Evolutionary conservation across 768 basidiomycete genomes (phyloP).

Genomic region (Russula emetica): DNA sequence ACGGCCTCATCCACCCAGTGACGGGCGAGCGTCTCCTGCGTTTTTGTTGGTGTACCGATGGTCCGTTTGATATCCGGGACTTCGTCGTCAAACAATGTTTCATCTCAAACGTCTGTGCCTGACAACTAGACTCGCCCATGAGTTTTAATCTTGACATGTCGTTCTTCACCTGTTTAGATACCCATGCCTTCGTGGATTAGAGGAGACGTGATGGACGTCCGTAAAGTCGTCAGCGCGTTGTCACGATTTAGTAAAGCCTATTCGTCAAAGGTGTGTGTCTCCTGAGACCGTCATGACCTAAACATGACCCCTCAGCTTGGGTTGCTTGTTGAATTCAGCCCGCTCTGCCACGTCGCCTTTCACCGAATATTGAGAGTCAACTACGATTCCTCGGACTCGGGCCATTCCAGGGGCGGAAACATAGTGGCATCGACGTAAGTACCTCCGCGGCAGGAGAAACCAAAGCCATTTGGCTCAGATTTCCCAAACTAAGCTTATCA

Average conservation of each 20-base stretch:
- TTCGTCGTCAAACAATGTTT: conserved; percentile 89
- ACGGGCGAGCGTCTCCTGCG: conserved; percentile 54
- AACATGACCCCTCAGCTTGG: conserved; percentile 9
- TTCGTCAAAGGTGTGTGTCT: conserved; percentile 17
- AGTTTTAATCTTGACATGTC: conserved; percentile 14
- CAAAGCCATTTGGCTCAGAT: not conserved
- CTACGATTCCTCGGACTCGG: conserved; percentile 65
- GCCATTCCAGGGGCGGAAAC: conserved; percentile 76
- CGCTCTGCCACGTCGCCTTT: conserved; percentile 31
- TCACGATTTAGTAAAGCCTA: conserved; percentile 19
- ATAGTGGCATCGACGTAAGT: conserved; percentile 89
- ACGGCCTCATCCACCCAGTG: conserved; percentile 61
- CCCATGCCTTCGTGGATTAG: conserved; percentile 68
- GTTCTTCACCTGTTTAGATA: conserved; percentile 41
- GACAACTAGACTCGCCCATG: conserved; percentile 15
- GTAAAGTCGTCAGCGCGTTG: conserved; percentile 53
- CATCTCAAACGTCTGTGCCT: conserved; percentile 62
- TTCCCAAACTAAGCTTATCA: not conserved
- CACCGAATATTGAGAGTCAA: conserved; percentile 70
- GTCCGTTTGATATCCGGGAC: conserved; percentile 78
- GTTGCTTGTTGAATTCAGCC: conserved; percentile 16
- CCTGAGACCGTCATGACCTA: not conserved
- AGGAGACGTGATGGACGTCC: conserved; percentile 72
- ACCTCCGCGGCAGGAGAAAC: not conserved
- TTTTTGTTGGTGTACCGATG: conserved; percentile 82